Conservation (phyloP, 805 yeast species). For the Saturnispora zaruensis region DNA sequence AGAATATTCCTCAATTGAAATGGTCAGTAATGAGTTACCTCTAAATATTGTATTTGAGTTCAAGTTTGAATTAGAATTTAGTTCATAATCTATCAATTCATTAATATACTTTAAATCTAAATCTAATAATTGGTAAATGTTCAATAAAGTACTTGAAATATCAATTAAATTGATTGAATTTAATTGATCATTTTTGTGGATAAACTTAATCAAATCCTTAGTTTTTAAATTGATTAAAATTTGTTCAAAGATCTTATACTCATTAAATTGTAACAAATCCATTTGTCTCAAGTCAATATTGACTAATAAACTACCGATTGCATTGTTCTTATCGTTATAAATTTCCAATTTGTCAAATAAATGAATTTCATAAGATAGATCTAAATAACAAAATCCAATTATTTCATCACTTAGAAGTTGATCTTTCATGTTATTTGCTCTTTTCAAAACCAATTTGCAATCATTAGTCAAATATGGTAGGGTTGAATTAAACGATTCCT, state of each 20-base stretch:
- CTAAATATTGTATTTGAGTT: conserved; percentile 57
- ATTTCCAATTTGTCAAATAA: conserved; percentile 29
- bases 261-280: conserved; percentile 50
- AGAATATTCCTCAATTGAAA: conserved; percentile 70
- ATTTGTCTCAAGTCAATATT: conserved; percentile 43
- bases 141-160: conserved; percentile 52
- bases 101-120: conserved; percentile 68
- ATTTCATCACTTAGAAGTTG: conserved; percentile 29
- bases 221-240: conserved; percentile 48
- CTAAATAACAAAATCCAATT: conserved; percentile 42
- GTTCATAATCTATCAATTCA: conserved; percentile 58
- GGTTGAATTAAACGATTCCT: conserved; percentile 63
- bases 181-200: conserved; percentile 25
- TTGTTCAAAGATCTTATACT: conserved; percentile 54
- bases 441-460: conserved; percentile 40
- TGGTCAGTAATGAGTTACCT: conserved; percentile 77
- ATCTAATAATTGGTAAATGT: conserved; percentile 64
- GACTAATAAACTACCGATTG: conserved; percentile 51
- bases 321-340: conserved; percentile 24
- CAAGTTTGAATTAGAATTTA: conserved; percentile 37
- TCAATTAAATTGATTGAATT: conserved; percentile 38
- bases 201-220: conserved; percentile 42
- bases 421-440: conserved; percentile 15
- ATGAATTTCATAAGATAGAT: conserved; percentile 36
- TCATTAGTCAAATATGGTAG: conserved; percentile 45